A percentile compares a stretch with the other conserved stretches of the same genome.
Evolutionary conservation across 148 eudicot species (phyloP).

Genomic region (Chenopodium quinoa): DNA sequence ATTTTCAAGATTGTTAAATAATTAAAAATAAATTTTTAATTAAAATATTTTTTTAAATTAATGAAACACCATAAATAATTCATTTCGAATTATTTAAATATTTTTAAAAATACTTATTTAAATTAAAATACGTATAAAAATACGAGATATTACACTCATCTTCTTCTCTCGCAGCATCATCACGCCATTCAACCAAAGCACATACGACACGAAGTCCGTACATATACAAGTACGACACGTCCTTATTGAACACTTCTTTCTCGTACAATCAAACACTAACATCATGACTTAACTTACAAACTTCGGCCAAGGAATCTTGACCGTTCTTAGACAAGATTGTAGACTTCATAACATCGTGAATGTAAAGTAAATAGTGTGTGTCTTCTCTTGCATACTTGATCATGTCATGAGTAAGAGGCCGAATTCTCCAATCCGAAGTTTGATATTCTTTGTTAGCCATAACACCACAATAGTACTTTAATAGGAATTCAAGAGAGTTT

Average conservation of each 20-base stretch:
- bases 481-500: background rate
- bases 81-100: too few relatives aligned
- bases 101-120: too few relatives aligned
- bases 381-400: slow-evolving; percentile 17
- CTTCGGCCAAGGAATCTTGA: background rate
- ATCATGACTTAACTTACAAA: background rate
- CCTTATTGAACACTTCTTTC: background rate
- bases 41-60: too few relatives aligned
- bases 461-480: background rate
- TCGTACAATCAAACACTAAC: background rate
- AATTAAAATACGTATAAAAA: too few relatives aligned
- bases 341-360: background rate
- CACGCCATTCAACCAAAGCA: slow-evolving; percentile 7
- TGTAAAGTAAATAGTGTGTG: slow-evolving; percentile 7
- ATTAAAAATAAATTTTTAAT: too few relatives aligned
- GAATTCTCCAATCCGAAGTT: slow-evolving; percentile 16
- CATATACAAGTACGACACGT: background rate
- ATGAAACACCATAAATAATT: too few relatives aligned
- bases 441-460: background rate
- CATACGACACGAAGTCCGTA: slow-evolving; percentile 7
- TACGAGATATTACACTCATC: background rate
- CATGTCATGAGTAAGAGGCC: slow-evolving; percentile 12
- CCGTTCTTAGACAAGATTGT: background rate
- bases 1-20: too few relatives aligned
- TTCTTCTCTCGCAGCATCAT: slow-evolving; percentile 11